These are phyloP conservation scores for Vigna unguiculata DNA, from an alignment of 306 rosid genomes.

Conservation along the genomic window DNA sequence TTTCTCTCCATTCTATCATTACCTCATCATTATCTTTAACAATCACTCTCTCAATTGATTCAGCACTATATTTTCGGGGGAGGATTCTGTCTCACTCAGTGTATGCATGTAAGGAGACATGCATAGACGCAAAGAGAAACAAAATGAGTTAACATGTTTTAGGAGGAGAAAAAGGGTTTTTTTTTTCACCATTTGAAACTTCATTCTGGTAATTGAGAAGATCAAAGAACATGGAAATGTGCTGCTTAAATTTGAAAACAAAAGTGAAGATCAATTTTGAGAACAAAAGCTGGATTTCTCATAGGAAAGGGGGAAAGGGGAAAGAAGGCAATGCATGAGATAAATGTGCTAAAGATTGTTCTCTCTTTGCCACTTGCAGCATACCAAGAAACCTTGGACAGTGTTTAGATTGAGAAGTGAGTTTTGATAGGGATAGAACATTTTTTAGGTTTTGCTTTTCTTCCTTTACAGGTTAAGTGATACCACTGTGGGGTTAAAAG, in stretches of 20 bases:
- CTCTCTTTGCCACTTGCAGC: constrained; percentile 48
- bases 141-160: not conserved
- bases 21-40: constrained; percentile 57
- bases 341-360: constrained; percentile 52
- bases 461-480: constrained; percentile 44
- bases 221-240: not conserved
- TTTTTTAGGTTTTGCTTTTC: constrained; percentile 33
- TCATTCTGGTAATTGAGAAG: not conserved
- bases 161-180: not conserved
- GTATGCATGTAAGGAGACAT: constrained; percentile 50
- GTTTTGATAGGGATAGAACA: constrained; percentile 48
- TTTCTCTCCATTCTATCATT: constrained; percentile 50
- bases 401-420: constrained; percentile 51
- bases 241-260: constrained; percentile 10
- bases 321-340: constrained; percentile 52
- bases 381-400: constrained; percentile 51
- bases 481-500: constrained; percentile 44
- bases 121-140: constrained; percentile 24
- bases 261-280: constrained; percentile 30
- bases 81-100: constrained; percentile 46
- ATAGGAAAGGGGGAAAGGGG: constrained; percentile 14
- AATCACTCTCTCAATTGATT: constrained; percentile 57
- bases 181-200: constrained; percentile 17
- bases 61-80: constrained; percentile 54
- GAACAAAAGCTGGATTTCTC: constrained; percentile 25